Conservation (phyloP, 2,329 filamentous ascomycete species). For the Scleromitrula shiraiana region DNA sequence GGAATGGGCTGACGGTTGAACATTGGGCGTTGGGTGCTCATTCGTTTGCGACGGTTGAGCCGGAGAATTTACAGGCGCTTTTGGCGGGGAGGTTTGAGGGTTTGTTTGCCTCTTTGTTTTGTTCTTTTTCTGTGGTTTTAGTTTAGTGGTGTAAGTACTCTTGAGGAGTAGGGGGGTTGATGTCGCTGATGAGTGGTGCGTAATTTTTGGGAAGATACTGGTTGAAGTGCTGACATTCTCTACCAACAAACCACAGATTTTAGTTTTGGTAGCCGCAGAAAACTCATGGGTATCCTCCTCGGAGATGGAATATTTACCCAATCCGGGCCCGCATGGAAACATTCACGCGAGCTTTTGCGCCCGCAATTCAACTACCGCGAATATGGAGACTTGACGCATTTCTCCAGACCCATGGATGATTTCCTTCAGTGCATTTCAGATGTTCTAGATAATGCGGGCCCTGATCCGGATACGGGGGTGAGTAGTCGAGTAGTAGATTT, state of each 20-base stretch:
- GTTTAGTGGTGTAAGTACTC: too few species aligned
- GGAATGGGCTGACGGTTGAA: background rate
- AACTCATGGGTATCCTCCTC: background rate
- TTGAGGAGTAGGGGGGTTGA: too few species aligned
- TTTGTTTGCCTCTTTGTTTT: too few species aligned
- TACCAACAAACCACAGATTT: too few species aligned
- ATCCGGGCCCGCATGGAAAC: background rate
- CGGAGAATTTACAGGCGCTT: background rate
- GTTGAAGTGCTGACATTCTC: too few species aligned
- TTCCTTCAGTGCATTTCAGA: background rate
- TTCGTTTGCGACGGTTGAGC: background rate
- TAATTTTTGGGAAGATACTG: too few species aligned
- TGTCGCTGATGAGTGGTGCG: too few species aligned
- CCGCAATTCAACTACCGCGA: background rate
- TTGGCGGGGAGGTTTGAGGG: background rate
- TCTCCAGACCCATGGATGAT: constrained; percentile 15
- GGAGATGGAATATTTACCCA: constrained; percentile 6
- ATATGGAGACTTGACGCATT: constrained; percentile 11
- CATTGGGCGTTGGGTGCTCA: background rate
- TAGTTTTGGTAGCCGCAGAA: background rate
- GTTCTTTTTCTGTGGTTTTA: too few species aligned
- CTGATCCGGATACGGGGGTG: background rate
- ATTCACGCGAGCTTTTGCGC: background rate
- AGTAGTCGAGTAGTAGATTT: constrained; percentile 26
- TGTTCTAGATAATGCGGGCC: background rate